phyloP scores from a whole-genome alignment of 2,329 filamentous ascomycete species.

The Fusarium napiforme region DNA sequence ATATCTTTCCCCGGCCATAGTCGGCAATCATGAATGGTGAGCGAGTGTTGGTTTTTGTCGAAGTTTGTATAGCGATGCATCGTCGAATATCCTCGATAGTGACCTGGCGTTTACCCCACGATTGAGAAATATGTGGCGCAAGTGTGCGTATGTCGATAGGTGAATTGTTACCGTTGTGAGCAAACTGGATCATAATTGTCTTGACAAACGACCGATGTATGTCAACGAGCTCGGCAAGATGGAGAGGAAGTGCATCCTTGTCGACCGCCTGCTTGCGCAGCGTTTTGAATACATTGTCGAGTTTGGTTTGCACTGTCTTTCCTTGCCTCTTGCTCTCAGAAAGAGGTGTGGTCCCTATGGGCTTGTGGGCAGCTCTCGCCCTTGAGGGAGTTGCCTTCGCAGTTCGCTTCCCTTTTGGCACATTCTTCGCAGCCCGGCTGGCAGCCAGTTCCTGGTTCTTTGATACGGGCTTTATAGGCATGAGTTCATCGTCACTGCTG shows the following conservation, averaged over 20 bases:
- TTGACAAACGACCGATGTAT: constrained; percentile 76
- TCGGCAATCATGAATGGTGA: constrained; percentile 60
- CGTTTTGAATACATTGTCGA: constrained; percentile 56
- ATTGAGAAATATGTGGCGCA: constrained; percentile 69
- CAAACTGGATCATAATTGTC: constrained; percentile 74
- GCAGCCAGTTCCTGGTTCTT: constrained; percentile 40
- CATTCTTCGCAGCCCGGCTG: not conserved
- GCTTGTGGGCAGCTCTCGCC: constrained; percentile 46
- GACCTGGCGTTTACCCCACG: constrained; percentile 79
- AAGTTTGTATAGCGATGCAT: constrained; percentile 70
- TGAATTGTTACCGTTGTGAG: constrained; percentile 71
- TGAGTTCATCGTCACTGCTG: constrained; percentile 49
- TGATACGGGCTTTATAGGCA: constrained; percentile 45
- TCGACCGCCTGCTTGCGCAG: constrained; percentile 35
- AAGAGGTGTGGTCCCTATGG: constrained; percentile 48
- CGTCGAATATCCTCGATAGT: constrained; percentile 72
- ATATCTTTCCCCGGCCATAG: constrained; percentile 66
- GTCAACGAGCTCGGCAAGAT: constrained; percentile 68
- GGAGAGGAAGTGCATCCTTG: constrained; percentile 56
- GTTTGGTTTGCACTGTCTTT: constrained; percentile 49
- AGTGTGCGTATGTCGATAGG: constrained; percentile 73
- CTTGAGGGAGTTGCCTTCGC: constrained; percentile 46
- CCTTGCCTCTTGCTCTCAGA: constrained; percentile 45
- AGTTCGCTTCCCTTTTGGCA: constrained; percentile 47
- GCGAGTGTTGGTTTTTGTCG: constrained; percentile 45